These are phyloP conservation scores for Achlya hypogyna DNA, from an alignment of 352 stramenopile species.

Conservation along the genomic window DNA sequence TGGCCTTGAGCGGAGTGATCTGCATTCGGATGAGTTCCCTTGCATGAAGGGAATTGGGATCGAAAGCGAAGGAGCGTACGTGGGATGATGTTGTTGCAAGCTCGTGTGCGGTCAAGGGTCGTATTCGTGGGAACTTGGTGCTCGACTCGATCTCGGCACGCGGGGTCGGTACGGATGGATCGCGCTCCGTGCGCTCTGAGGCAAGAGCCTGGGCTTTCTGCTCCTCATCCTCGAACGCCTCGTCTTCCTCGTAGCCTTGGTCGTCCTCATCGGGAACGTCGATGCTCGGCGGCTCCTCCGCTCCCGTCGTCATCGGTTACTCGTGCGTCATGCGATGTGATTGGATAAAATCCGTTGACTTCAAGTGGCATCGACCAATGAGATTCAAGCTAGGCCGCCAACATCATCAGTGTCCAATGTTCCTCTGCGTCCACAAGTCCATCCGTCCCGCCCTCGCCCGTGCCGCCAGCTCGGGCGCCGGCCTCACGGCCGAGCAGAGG, in stretches of 20 bases:
- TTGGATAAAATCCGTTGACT: background rate
- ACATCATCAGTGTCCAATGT: too few species aligned
- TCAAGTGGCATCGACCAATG: too few species aligned
- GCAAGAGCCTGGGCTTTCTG: background rate
- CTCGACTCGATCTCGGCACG: too few species aligned
- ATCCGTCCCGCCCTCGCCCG: background rate
- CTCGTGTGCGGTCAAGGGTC: background rate
- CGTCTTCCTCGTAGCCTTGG: background rate
- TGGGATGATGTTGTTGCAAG: conserved; percentile 1
- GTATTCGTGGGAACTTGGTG: background rate
- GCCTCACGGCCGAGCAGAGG: conserved; percentile 49
- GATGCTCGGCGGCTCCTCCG: background rate
- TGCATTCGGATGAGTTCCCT: background rate
- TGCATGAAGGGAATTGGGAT: too few species aligned
- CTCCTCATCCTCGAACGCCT: background rate
- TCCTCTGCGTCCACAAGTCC: too few species aligned
- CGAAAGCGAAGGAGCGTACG: background rate
- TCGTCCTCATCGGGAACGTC: background rate
- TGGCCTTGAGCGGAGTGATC: background rate
- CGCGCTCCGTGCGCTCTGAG: background rate
- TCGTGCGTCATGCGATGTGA: background rate
- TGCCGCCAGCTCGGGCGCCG: conserved; percentile 12
- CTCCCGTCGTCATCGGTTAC: too few species aligned
- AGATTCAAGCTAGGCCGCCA: too few species aligned
- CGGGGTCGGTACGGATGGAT: too few species aligned